Evolutionary conservation across 2,329 filamentous ascomycete species (phyloP).

Genomic region (Fusarium globosum): DNA sequence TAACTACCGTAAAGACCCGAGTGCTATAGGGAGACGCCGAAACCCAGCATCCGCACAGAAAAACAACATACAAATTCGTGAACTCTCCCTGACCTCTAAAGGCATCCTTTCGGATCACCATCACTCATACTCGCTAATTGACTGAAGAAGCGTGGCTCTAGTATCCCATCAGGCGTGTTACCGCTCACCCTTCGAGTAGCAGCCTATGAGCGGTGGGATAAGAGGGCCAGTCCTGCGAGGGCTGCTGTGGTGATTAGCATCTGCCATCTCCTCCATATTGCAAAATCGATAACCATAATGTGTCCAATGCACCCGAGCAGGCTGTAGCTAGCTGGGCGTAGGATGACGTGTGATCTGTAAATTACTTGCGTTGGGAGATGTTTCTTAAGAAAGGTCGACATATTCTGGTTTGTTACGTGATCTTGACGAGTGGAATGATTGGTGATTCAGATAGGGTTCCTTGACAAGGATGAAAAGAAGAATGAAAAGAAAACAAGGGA

Average conservation of each 20-base stretch:
- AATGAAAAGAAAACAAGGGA: conserved; percentile 38
- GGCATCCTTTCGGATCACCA: conserved; percentile 30
- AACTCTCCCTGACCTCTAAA: conserved; percentile 28
- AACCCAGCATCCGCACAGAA: conserved; percentile 31
- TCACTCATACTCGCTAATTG: conserved; percentile 36
- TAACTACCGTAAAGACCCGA: conserved; percentile 35
- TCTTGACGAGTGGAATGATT: conserved; percentile 49
- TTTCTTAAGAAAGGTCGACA: conserved; percentile 59
- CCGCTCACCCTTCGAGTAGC: conserved; percentile 23
- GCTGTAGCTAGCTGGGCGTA: conserved; percentile 63
- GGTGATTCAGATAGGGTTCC: conserved; percentile 44
- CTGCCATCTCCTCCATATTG: conserved; percentile 57
- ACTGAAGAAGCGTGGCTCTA: conserved; percentile 36
- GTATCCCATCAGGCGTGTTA: conserved; percentile 19
- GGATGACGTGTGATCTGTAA: conserved; percentile 68
- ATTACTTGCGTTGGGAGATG: conserved; percentile 64
- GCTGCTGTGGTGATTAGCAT: conserved; percentile 42
- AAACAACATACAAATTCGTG: conserved; percentile 43
- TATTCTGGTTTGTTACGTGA: conserved; percentile 55
- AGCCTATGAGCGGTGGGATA: conserved; percentile 41
- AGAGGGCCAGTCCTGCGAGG: conserved; percentile 34
- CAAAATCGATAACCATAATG: conserved; percentile 71
- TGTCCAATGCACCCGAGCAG: conserved; percentile 68
- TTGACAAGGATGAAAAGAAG: conserved; percentile 44
- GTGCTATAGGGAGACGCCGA: conserved; percentile 26